Evolutionary conservation across 805 yeast species (phyloP).

Genomic region (Candida odintsovae): DNA sequence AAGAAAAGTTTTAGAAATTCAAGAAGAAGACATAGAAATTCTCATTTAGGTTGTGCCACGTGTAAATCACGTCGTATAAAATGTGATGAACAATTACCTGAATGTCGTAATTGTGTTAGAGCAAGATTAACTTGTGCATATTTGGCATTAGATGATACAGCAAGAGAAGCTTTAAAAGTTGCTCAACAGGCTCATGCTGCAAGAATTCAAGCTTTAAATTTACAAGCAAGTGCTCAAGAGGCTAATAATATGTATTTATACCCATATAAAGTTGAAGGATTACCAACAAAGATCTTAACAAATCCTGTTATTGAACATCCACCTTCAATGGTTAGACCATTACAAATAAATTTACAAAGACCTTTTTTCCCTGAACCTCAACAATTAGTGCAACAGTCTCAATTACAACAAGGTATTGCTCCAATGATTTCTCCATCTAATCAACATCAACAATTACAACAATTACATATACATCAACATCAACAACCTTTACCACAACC

Average conservation of each 20-base stretch:
- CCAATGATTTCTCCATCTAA: not conserved
- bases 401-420: not conserved
- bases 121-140: conserved; percentile 45
- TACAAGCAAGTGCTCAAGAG: conserved; percentile 17
- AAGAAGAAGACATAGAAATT: conserved; percentile 59
- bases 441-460: conserved; percentile 5
- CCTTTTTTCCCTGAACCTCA: conserved; percentile 1
- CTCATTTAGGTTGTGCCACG: conserved; percentile 70
- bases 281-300: conserved; percentile 19
- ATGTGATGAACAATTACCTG: conserved; percentile 60
- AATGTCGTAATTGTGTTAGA: conserved; percentile 49
- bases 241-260: conserved; percentile 11
- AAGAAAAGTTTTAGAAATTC: conserved; percentile 21
- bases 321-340: conserved; percentile 9
- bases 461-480: not conserved
- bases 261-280: conserved; percentile 18
- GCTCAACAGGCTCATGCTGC: conserved; percentile 38
- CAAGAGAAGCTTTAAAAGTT: conserved; percentile 41
- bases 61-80: conserved; percentile 59
- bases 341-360: conserved; percentile 18
- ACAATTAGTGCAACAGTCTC: not conserved
- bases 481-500: not conserved
- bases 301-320: conserved; percentile 8
- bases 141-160: conserved; percentile 39
- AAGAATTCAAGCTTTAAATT: conserved; percentile 29